A percentile compares a stretch with the other conserved stretches of the same genome.
Conservation (phyloP, 169 alveolate species). For the Cryptosporidium sp. region DNA sequence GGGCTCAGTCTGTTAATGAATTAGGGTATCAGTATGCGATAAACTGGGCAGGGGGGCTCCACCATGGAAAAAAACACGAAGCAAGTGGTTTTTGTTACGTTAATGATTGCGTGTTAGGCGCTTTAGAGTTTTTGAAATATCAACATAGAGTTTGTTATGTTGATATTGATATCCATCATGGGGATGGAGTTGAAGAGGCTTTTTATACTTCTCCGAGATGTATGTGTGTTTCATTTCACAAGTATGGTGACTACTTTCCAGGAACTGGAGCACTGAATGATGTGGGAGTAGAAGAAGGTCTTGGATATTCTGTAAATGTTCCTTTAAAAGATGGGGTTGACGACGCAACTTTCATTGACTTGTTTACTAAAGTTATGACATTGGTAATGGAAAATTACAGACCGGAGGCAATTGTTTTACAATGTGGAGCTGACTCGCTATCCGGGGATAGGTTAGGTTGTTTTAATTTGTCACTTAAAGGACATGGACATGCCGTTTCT, state of each 20-base stretch:
- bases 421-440: slow-evolving; percentile 91
- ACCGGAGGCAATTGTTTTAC: slow-evolving; percentile 90
- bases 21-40: slow-evolving; percentile 85
- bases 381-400: slow-evolving; percentile 85
- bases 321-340: slow-evolving; percentile 91
- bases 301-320: slow-evolving; percentile 89
- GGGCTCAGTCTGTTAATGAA: slow-evolving; percentile 85
- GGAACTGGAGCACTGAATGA: slow-evolving; percentile 92
- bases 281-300: slow-evolving; percentile 88
- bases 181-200: slow-evolving; percentile 99
- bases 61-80: slow-evolving; percentile 91
- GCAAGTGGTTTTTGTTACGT: slow-evolving; percentile 92
- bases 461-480: slow-evolving; percentile 87
- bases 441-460: slow-evolving; percentile 93
- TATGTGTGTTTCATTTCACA: slow-evolving; percentile 86
- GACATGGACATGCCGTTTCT: slow-evolving; percentile 83
- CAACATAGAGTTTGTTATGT: slow-evolving; percentile 90
- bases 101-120: slow-evolving; percentile 91
- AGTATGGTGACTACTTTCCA: slow-evolving; percentile 92
- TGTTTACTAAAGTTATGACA: slow-evolving; percentile 87
- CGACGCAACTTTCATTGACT: slow-evolving; percentile 84
- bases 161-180: slow-evolving; percentile 95
- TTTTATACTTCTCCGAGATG: slow-evolving; percentile 91
- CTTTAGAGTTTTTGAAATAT: slow-evolving; percentile 86
- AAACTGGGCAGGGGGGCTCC: slow-evolving; percentile 93